Evolutionary conservation across 208 protist species (phyloP), one percentile per base, ranked within the genome.

Genomic region (Acanthamoeba divionensis): DNA sequence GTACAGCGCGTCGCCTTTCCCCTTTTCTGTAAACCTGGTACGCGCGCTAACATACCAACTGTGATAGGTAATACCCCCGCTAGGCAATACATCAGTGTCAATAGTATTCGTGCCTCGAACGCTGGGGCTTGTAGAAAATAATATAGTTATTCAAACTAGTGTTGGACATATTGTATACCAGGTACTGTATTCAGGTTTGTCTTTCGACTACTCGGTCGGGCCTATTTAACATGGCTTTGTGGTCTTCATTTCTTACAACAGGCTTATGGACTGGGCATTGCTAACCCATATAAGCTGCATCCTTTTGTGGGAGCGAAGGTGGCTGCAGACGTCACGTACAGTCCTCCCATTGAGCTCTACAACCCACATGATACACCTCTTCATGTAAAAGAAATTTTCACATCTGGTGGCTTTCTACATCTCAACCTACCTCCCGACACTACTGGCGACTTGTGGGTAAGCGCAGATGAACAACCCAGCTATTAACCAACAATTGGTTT

Each of bases 391-490:
- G 80, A 89, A 62, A 41, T 89, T 24, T 89, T 71, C 60, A 89
- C 80, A 15, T 73, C 57, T 21, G 80, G 80, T 26, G 80, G 80
- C n/a, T 89, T 89, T n/a, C 60, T 89, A 15, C 80, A 89, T 62
- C 80, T 89, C 15, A 89, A 33, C 41, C 80, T 89, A n/a, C 80
- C 80, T 6, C 69, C 69, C n/a, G 44, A 9, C 3, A 55, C 8
- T 48, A 79, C 69, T 18, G 69, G 10, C 24, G n/a, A 79, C 29
- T 48, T 79, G n/a, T 79, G 69, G 69, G 69, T 79, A 85, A 60
- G n/a, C 18, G 52, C 18, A 60, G 52, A 60, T 24, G 52, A 60
- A 24, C 52, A 18, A 24, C 52, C 18, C 52, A 60, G 18, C n/a
- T 24, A 24, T 60, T 60, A n/a, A n/a, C 18, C n/a, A 60, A 60